Evolutionary conservation across 2,329 filamentous ascomycete species (phyloP), one percentile per base, ranked within the genome.

Genomic region (Aspergillus fijiensis): DNA sequence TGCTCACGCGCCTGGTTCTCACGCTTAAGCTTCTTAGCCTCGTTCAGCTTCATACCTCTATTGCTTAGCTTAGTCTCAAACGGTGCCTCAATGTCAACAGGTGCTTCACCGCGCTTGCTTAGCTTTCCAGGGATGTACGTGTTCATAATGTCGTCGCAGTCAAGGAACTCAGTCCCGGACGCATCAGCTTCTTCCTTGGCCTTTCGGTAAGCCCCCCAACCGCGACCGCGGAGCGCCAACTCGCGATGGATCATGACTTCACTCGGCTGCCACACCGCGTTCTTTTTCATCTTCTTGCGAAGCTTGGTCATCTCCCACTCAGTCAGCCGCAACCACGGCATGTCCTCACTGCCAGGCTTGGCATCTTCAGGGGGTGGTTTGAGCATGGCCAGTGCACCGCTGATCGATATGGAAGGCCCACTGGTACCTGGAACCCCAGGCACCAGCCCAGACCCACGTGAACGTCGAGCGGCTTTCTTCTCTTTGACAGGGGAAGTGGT

Each of bases 261-360:
- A 64, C 85, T 88, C 0, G 86, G 86, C 49, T 85, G 83, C 86
- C 86, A 89, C n/a, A 87, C 82, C 5, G 85, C 85, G 63, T 89
- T 89, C 78, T 89, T 89, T 77, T 89, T 89, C 86, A 89, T 89
- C 65, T 85, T 82, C 73, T 88, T 88, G 55, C 86, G 81, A 25
- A 89, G 73, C 55, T 84, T 85, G 5, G 85, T 86, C 85, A 89
- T 87, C 68, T 89, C 86, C 77, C 83, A 89, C 65, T 88, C 86
- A 2, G 86, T 88, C 63, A 89, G 75, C 59, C 85, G 84, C 67
- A 85, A 78, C 86, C 86, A 89, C 2, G 86, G 86, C 61, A 82
- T 76, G 74, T 84, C 83, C 68, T 83, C 82, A 73, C 85, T 87
- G 50, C 86, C 86, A 25, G 83, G 79, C 57, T 78, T 77, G 7